phyloP scores from a whole-genome alignment of 768 basidiomycete species.

The Panaeolus cyanescens region DNA sequence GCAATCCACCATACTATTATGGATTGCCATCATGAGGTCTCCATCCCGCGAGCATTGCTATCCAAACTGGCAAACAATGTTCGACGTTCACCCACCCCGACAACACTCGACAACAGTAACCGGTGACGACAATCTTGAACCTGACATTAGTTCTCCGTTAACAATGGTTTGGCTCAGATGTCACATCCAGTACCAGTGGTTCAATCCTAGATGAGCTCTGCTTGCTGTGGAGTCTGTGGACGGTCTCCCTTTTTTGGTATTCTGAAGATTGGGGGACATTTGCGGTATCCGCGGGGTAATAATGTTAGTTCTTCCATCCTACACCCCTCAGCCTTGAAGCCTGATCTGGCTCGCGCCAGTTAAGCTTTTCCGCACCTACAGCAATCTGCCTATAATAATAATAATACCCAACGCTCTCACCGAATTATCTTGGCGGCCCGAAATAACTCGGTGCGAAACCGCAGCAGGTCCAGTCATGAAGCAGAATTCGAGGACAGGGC shows the following conservation, averaged over 20 bases:
- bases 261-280: not conserved
- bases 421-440: not conserved
- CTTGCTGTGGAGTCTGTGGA: not conserved
- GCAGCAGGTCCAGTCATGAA: not conserved
- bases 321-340: not conserved
- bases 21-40: not conserved
- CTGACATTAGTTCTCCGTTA: no score
- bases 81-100: not conserved
- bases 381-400: not conserved
- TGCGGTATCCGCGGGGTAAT: not conserved
- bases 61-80: not conserved
- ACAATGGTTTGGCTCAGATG: not conserved
- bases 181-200: not conserved
- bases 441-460: not conserved
- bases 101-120: not conserved
- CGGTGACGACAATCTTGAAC: not conserved
- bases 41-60: not conserved
- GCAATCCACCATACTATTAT: conserved; percentile 1
- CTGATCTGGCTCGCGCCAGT: not conserved
- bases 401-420: not conserved
- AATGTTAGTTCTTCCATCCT: not conserved
- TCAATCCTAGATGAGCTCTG: not conserved
- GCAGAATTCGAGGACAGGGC: not conserved
- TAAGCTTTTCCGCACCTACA: not conserved
- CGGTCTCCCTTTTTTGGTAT: not conserved